Evolutionary conservation across 2,329 filamentous ascomycete genomes (phyloP), one percentile per base, ranked within the genome.

Genomic region (Hypoxylon sp.): DNA sequence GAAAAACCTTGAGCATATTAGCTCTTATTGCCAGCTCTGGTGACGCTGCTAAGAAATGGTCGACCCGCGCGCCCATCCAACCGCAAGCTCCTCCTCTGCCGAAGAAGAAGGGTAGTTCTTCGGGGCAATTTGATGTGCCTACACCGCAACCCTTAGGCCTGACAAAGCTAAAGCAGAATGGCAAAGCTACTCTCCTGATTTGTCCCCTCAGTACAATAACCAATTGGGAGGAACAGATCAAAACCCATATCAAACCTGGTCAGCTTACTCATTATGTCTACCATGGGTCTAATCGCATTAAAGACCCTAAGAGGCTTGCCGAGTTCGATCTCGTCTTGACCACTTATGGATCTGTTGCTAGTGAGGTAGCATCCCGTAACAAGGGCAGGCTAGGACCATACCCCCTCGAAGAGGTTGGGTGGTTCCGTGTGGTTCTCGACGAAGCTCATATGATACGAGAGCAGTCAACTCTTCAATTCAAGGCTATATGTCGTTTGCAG

Each of bases 391-490:
- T 76, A 9, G 84, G 82, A 1, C 58, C 72, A 5, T 84, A 79
- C 59, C 89, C 91, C 0, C 73, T 97, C 26, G 83, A 87, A 44
- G 85, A 88, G 61, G 83, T 96, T 52, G 90, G 91, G 54, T 96
- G 92, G 89, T 97, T 96, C 69, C 88, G 93, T 13, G 89, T 97
- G 44, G 91, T 97, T 1, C 80, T 97, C 1, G 93, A 97, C 59
- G 93, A 99, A 72, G 94, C 92, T 0, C 94, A 99, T 69, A 89
- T 89, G 71, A 97, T 99, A 59, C 89, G 94, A 17, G 93, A 95
- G 63, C 87, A 90, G 57, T 82, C 79, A 3, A 93, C 91, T 0
- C 77, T 89, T 29, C 88, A 93, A 61, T 95, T 91, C 44, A 91
- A 92, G 68, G 90, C 90, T 2, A 90, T 94, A 13, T 92, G 91